A percentile compares a stretch with the other conserved stretches of the same genome.
Evolutionary conservation across 306 rosid species (phyloP).

Genomic region (Luffa aegyptiaca): DNA sequence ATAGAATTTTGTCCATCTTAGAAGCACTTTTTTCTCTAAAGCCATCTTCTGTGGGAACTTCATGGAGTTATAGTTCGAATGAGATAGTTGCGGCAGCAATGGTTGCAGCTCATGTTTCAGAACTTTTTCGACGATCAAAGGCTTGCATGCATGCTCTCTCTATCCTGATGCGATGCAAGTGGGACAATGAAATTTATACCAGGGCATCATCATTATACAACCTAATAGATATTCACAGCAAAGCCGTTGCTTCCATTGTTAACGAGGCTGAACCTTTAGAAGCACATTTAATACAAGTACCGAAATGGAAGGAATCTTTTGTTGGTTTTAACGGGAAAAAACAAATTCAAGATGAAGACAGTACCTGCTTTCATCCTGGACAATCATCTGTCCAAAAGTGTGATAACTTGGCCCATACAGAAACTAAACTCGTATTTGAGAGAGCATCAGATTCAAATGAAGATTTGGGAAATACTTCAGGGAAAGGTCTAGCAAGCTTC

Average conservation of each 20-base stretch:
- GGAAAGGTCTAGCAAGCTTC: conserved; percentile 55
- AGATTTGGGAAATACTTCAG: conserved; percentile 36
- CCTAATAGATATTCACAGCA: conserved; percentile 87
- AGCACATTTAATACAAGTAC: conserved; percentile 55
- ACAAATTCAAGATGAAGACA: conserved; percentile 31
- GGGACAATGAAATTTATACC: conserved; percentile 76
- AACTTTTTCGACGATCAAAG: conserved; percentile 79
- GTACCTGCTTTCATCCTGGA: conserved; percentile 39
- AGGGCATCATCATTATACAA: conserved; percentile 87
- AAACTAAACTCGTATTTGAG: conserved; percentile 24
- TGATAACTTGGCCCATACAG: conserved; percentile 31
- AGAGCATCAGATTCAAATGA: conserved; percentile 35
- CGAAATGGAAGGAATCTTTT: conserved; percentile 49
- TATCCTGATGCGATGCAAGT: conserved; percentile 82
- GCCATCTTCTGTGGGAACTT: conserved; percentile 95
- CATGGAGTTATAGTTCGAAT: conserved; percentile 93
- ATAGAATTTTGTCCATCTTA: conserved; percentile 72
- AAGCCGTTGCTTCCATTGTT: conserved; percentile 81
- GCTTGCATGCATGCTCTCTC: conserved; percentile 97
- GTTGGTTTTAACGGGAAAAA: conserved; percentile 31
- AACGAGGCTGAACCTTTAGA: conserved; percentile 87
- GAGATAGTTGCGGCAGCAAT: conserved; percentile 99
- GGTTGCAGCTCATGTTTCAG: conserved; percentile 99
- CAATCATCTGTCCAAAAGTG: conserved; percentile 29
- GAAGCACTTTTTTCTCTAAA: conserved; percentile 86